Conservation (phyloP, 106 monocot genomes). For the Allium cepa region DNA sequence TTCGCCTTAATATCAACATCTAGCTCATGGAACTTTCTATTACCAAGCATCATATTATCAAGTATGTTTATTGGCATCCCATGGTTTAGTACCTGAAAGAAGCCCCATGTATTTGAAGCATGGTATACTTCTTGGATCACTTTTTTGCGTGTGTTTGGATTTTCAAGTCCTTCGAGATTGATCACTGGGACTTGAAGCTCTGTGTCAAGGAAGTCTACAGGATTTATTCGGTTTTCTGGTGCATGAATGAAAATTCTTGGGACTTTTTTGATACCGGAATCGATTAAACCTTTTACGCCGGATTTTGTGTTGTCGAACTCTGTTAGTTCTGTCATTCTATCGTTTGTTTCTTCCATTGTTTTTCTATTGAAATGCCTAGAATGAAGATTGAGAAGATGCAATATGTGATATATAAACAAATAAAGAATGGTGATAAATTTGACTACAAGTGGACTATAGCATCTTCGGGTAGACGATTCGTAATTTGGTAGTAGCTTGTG, state of each 20-base stretch:
- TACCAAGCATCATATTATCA: slow-evolving; percentile 8
- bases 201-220: neutral
- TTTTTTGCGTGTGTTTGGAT: neutral
- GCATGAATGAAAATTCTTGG: slow-evolving; percentile 36
- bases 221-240: neutral
- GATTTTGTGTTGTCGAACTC: slow-evolving; percentile 43
- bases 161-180: slow-evolving; percentile 4
- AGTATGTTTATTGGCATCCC: slow-evolving; percentile 8
- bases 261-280: slow-evolving; percentile 27
- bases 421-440: too few species aligned
- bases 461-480: too few species aligned
- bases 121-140: slow-evolving; percentile 6
- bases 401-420: too few species aligned
- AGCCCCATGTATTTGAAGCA: slow-evolving; percentile 9
- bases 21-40: slow-evolving; percentile 12
- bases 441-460: too few species aligned
- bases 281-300: slow-evolving; percentile 41
- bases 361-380: too few species aligned
- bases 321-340: slow-evolving; percentile 18
- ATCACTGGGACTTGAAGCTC: slow-evolving; percentile 17
- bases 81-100: slow-evolving; percentile 31
- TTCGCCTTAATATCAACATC: slow-evolving; percentile 10
- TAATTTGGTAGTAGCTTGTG: too few species aligned
- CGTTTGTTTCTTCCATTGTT: neutral
- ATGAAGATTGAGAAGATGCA: too few species aligned